phyloP scores from a whole-genome alignment of 345 rosid species.

The Gossypium herbaceum region DNA sequence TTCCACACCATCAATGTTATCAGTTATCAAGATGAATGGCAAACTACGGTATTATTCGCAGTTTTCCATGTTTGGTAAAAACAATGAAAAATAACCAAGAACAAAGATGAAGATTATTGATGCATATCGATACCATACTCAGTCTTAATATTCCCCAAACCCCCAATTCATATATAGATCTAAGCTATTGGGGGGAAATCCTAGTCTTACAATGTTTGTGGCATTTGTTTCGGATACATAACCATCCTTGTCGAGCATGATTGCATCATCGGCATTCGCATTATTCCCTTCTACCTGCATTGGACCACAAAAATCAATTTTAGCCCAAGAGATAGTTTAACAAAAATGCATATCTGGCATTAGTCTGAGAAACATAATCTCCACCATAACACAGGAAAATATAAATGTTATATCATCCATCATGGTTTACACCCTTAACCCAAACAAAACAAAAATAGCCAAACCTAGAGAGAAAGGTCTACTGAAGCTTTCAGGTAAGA shows the following conservation, averaged over 20 bases:
- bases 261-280: constrained; percentile 62
- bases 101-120: not conserved
- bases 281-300: constrained; percentile 84
- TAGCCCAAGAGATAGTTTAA: not conserved
- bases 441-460: not conserved
- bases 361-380: not conserved
- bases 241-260: constrained; percentile 94
- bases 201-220: constrained; percentile 72
- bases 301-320: constrained; percentile 6
- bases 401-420: not conserved
- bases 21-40: not conserved
- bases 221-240: constrained; percentile 93
- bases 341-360: not conserved
- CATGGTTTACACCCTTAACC: not conserved
- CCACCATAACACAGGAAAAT: not conserved
- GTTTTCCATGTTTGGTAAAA: no score
- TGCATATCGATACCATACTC: not conserved
- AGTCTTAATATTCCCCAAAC: not conserved
- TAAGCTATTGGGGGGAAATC: not conserved
- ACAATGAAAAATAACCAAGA: not conserved
- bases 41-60: not conserved
- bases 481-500: not conserved
- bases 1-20: not conserved
- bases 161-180: not conserved
- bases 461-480: not conserved